Base-by-base conservation (phyloP, 495 filamentous ascomycete genomes). In the Acidomyces sp. region DNA sequence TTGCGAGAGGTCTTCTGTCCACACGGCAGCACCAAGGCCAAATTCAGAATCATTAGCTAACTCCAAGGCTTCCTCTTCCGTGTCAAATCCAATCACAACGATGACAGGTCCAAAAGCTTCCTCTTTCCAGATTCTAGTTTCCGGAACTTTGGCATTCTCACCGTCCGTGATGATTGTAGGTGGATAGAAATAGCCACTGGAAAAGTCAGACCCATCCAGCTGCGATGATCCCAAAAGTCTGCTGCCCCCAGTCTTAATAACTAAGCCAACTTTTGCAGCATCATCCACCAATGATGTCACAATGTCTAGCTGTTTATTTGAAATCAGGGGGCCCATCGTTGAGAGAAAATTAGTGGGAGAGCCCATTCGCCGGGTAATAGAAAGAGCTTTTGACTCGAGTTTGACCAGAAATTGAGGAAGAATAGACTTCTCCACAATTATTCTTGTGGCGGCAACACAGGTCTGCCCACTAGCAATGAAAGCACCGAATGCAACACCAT, bases 391-490 rank as follows among this genome's bases (percentile, higher is more conserved):
- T n/a, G 55, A 43, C 35, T 52, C 60, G 15, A 67, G 34, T 28
- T 57, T 18, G 11, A 47, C 55, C 19, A 58, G 36, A 27, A 74
- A 60, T 18, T 51, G 42, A 2, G 62, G 50, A 32, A 68, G 57
- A 9, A 75, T 59, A 0, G 54, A 62, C 23, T 60, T 53, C 27
- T 76, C 62, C 23, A 74, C 70, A 23, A 77, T 57, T 27, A 78
- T 63, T 23, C 74, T 61, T 30, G 70, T 77, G 12, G 71, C 72
- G 2, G 73, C 72, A 11, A 77, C 67, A 43, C 74, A 77, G 0
- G 72, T 77, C 58, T 78, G 74, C 1, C 75, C 75, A 44, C 68
- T 74, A 0, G 70, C 70, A 13, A 75, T 64, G 34, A 69, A 75
- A 15, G 69, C 65, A n/a, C 67, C 71, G 37, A 75, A 75, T 4